phyloP scores from a whole-genome alignment of 2,329 filamentous ascomycete species.

The Paraphaeosphaeria sporulosa region DNA sequence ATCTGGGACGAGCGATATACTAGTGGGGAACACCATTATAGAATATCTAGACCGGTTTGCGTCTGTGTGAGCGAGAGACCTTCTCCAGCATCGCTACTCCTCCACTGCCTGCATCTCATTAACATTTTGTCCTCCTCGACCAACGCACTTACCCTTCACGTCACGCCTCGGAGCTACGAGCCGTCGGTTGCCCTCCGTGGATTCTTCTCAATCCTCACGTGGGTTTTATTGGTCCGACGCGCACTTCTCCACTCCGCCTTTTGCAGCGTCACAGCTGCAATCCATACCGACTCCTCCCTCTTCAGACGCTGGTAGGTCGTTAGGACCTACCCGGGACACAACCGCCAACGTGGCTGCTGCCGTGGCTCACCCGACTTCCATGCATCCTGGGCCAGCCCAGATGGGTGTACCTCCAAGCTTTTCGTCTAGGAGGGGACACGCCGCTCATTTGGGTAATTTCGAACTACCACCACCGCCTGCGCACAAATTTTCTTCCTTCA shows the following conservation, averaged over 20 bases:
- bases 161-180: conserved; percentile 40
- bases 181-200: conserved; percentile 55
- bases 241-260: conserved; percentile 46
- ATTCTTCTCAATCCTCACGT: conserved; percentile 57
- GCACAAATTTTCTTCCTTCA: conserved; percentile 60
- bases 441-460: conserved; percentile 72
- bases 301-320: conserved; percentile 52
- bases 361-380: conserved; percentile 66
- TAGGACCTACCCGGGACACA: conserved; percentile 52
- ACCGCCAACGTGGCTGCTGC: conserved; percentile 69
- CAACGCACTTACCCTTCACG: conserved; percentile 36
- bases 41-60: conserved; percentile 35
- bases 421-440: conserved; percentile 73
- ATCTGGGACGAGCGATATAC: conserved; percentile 37
- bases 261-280: conserved; percentile 49
- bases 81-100: conserved; percentile 42
- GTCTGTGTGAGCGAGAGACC: conserved; percentile 37
- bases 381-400: conserved; percentile 68
- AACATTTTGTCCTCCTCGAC: conserved; percentile 44
- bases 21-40: conserved; percentile 40
- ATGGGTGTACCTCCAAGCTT: conserved; percentile 71
- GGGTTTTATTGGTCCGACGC: conserved; percentile 58
- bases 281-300: conserved; percentile 51
- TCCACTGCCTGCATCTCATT: conserved; percentile 42
- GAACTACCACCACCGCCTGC: conserved; percentile 69